phyloP scores from a whole-genome alignment of 345 rosid species.

The Noccaea bulbosa region DNA sequence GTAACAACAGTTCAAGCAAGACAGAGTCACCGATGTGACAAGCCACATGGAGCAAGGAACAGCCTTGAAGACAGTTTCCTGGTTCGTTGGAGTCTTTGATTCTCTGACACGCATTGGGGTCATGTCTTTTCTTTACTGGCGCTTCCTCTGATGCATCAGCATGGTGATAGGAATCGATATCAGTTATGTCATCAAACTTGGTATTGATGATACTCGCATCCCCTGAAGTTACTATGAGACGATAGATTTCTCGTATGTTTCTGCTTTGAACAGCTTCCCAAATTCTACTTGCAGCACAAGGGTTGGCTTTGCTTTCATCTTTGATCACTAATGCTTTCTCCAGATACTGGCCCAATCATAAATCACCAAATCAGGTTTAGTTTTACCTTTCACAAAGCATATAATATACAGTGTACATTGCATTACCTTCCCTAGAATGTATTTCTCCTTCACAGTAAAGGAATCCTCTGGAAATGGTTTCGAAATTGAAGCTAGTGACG shows the following conservation, averaged over 20 bases:
- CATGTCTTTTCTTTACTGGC: slow-evolving; percentile 46
- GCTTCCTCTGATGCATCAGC: slow-evolving; percentile 39
- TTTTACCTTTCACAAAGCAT: slow-evolving; percentile 1
- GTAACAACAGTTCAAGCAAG: slow-evolving; percentile 84
- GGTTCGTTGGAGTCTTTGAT: slow-evolving; percentile 62
- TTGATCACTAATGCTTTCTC: slow-evolving; percentile 65
- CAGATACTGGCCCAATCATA: slow-evolving; percentile 58
- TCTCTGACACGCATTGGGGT: slow-evolving; percentile 65
- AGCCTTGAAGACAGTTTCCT: slow-evolving; percentile 77
- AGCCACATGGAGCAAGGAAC: slow-evolving; percentile 84
- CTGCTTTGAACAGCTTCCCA: slow-evolving; percentile 80
- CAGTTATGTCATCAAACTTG: slow-evolving; percentile 57
- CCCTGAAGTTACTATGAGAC: slow-evolving; percentile 55
- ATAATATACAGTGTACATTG: background rate
- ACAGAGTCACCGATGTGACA: slow-evolving; percentile 61
- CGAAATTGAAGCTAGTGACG: slow-evolving; percentile 45
- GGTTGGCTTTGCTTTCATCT: slow-evolving; percentile 44
- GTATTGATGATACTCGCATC: slow-evolving; percentile 62
- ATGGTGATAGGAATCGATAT: slow-evolving; percentile 50
- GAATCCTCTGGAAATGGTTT: slow-evolving; percentile 74
- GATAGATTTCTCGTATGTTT: slow-evolving; percentile 74
- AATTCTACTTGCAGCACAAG: slow-evolving; percentile 47
- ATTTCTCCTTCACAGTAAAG: slow-evolving; percentile 67
- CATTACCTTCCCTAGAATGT: slow-evolving; percentile 75
- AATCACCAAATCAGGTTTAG: slow-evolving; percentile 27